Evolutionary conservation across 1,284 basidiomycete genomes (phyloP).

Genomic region (Cryptococcus wingfieldii): DNA sequence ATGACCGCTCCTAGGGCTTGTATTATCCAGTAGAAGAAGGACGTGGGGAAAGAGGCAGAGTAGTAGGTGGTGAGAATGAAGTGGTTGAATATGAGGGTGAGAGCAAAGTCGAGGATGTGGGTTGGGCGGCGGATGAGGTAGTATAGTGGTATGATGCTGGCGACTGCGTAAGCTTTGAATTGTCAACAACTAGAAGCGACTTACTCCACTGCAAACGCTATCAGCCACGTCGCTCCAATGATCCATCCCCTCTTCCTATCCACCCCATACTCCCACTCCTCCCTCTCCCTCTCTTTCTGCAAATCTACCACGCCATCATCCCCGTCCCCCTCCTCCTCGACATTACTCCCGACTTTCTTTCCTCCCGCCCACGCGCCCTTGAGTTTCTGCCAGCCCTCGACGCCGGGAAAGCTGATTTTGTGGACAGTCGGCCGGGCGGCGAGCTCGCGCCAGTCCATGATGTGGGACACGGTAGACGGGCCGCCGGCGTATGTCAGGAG

Average conservation of each 20-base stretch:
- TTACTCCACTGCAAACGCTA: slow-evolving; percentile 74
- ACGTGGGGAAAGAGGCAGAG: slow-evolving; percentile 77
- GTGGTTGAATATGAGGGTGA: slow-evolving; percentile 87
- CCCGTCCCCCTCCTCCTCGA: slow-evolving; percentile 4
- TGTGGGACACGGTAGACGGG: slow-evolving; percentile 44
- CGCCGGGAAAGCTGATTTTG: slow-evolving; percentile 19
- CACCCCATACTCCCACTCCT: slow-evolving; percentile 52
- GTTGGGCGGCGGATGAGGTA: slow-evolving; percentile 82
- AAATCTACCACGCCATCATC: slow-evolving; percentile 3
- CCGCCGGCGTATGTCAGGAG: slow-evolving; percentile 72
- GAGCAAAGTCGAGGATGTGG: slow-evolving; percentile 86
- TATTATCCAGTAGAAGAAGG: slow-evolving; percentile 82
- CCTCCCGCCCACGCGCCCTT: slow-evolving; percentile 50
- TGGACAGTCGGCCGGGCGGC: slow-evolving; percentile 71
- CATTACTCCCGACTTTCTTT: slow-evolving; percentile 34
- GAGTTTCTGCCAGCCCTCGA: slow-evolving; percentile 52
- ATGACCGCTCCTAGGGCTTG: slow-evolving; percentile 66
- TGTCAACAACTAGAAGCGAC: slow-evolving; percentile 36
- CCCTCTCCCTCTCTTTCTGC: slow-evolving; percentile 16
- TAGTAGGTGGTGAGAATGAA: slow-evolving; percentile 89
- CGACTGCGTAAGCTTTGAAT: background rate
- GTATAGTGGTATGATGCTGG: slow-evolving; percentile 81
- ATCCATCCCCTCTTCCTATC: slow-evolving; percentile 81
- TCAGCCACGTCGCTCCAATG: slow-evolving; percentile 75
- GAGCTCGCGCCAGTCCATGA: slow-evolving; percentile 97